Percentiles rank a stretch among this genome's conserved stretches.
Conservation (phyloP, 805 yeast species). For the Blastobotrys terrestris region DNA sequence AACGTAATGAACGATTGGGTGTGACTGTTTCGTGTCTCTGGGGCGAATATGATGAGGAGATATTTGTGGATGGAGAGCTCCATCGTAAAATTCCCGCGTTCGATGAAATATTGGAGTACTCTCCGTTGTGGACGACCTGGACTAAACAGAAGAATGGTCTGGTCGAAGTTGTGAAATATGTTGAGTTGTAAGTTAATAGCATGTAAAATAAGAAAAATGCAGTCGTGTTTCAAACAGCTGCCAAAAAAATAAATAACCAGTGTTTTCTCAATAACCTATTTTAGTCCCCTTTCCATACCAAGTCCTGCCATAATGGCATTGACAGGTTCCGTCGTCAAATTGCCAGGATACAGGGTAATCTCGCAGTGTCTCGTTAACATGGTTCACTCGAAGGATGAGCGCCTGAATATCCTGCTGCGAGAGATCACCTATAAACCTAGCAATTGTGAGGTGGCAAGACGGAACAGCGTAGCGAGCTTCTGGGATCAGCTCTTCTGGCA, state of each 20-base stretch:
- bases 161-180: constrained; percentile 48
- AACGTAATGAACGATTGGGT: constrained; percentile 14
- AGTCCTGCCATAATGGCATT: constrained; percentile 18
- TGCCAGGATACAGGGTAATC: constrained; percentile 17
- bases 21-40: constrained; percentile 64
- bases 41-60: constrained; percentile 59
- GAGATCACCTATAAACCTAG: constrained; percentile 15
- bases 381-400: constrained; percentile 14
- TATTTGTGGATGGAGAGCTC: constrained; percentile 30
- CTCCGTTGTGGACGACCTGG: constrained; percentile 60
- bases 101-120: constrained; percentile 60
- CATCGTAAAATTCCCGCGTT: constrained; percentile 57
- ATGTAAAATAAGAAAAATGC: background rate
- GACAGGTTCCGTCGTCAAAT: constrained; percentile 3
- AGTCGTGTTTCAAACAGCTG: no score
- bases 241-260: no score
- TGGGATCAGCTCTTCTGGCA: background rate
- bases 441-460: constrained; percentile 21
- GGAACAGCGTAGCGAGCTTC: constrained; percentile 18
- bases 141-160: constrained; percentile 62
- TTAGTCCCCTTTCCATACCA: constrained; percentile 18
- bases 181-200: constrained; percentile 34
- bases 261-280: no score
- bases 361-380: constrained; percentile 12
- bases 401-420: constrained; percentile 7